phyloP scores from a whole-genome alignment of 257 asterid species.

The Ilex asprella region DNA sequence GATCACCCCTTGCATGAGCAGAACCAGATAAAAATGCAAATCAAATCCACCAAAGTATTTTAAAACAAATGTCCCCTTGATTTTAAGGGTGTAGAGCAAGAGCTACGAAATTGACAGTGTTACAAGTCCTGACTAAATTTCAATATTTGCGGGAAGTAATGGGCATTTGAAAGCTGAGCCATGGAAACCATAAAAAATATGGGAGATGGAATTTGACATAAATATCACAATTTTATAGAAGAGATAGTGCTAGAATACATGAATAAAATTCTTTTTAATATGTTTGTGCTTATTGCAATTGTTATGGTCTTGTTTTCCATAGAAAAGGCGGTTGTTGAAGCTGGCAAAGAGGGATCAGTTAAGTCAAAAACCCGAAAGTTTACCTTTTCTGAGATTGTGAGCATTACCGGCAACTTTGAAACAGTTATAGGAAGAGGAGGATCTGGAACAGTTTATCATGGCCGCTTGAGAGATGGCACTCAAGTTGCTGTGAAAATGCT shows the following conservation, averaged over 20 bases:
- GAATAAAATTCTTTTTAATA: not conserved
- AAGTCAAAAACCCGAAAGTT: conserved; percentile 16
- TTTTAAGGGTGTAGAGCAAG: no score
- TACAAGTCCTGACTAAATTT: no score
- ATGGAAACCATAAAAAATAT: no score
- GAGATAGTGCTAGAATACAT: not conserved
- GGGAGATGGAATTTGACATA: no score
- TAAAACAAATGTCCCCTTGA: no score
- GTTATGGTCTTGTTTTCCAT: not conserved
- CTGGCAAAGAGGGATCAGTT: conserved; percentile 2
- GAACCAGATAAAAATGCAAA: no score
- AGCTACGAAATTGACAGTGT: no score
- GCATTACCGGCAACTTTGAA: conserved; percentile 21
- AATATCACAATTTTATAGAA: not conserved
- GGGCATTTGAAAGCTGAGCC: no score
- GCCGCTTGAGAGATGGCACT: conserved; percentile 11
- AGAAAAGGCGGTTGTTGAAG: not conserved
- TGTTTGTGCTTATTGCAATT: not conserved
- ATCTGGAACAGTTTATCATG: conserved; percentile 39
- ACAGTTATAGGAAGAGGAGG: conserved; percentile 40
- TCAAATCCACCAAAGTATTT: no score
- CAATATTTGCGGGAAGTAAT: no score
- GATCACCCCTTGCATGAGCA: no score
- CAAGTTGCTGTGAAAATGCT: conserved; percentile 46
- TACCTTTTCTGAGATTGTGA: conserved; percentile 19